phyloP scores from a whole-genome alignment of 2,329 filamentous ascomycete genomes.

The Leptosphaerulina australis region DNA sequence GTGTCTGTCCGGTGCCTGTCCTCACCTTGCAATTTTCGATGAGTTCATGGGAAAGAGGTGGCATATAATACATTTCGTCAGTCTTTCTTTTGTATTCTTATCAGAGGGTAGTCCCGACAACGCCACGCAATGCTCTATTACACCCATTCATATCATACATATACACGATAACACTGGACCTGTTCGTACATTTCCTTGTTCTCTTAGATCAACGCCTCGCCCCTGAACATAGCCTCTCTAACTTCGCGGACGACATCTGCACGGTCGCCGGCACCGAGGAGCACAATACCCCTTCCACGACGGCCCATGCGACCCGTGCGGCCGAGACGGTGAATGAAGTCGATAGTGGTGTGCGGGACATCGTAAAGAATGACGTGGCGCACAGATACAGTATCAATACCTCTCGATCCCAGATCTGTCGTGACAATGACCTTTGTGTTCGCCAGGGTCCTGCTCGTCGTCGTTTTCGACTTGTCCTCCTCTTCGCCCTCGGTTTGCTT shows the following conservation, averaged over 20 bases:
- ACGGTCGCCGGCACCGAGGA: slow-evolving; percentile 87
- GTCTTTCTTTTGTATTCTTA: too few relatives aligned
- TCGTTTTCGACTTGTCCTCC: slow-evolving; percentile 1
- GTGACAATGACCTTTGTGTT: slow-evolving; percentile 93
- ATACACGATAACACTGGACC: too few relatives aligned
- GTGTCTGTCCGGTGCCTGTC: too few relatives aligned
- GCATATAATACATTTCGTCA: too few relatives aligned
- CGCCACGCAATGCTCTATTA: too few relatives aligned
- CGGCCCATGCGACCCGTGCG: slow-evolving; percentile 91
- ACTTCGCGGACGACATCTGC: slow-evolving; percentile 92
- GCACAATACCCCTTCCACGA: slow-evolving; percentile 83
- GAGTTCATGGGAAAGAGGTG: too few relatives aligned
- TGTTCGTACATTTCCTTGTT: too few relatives aligned
- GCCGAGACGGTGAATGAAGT: slow-evolving; percentile 96
- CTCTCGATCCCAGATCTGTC: slow-evolving; percentile 88
- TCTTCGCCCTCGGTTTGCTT: not conserved
- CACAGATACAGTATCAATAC: slow-evolving; percentile 92
- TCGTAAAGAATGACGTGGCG: slow-evolving; percentile 93
- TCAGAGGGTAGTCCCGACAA: too few relatives aligned
- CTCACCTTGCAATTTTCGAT: too few relatives aligned
- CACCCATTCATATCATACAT: slow-evolving; percentile 3
- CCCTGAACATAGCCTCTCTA: slow-evolving; percentile 70
- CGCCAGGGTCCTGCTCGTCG: slow-evolving; percentile 58
- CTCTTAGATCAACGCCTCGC: slow-evolving; percentile 55
- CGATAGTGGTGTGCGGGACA: slow-evolving; percentile 96